A percentile compares a stretch with the other conserved stretches of the same genome.
Conservation (phyloP, 169 alveolate species). For the Toxoplasma gondii region DNA sequence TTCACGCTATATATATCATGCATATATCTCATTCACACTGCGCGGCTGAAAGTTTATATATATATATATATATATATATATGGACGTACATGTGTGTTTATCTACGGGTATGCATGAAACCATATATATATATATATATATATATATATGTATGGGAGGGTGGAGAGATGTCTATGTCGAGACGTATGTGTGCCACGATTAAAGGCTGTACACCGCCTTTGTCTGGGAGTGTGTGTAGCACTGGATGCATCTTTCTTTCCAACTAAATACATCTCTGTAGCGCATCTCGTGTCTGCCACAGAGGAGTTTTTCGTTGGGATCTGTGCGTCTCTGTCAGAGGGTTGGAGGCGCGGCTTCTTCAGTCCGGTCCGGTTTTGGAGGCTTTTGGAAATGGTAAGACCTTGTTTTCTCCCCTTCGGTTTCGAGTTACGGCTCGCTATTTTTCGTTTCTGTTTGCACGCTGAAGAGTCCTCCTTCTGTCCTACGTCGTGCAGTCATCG, state of each 20-base stretch:
- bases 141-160: neutral
- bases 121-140: no score
- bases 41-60: neutral
- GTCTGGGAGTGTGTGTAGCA: no score
- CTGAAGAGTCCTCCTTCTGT: neutral
- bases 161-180: neutral
- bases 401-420: neutral
- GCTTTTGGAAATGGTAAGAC: conserved; percentile 96
- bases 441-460: neutral
- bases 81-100: neutral
- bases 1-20: no score
- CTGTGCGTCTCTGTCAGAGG: neutral
- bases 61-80: neutral
- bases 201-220: no score
- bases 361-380: conserved; percentile 94
- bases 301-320: no score
- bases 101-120: neutral
- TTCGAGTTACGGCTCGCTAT: neutral
- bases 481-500: neutral
- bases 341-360: conserved; percentile 36
- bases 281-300: no score
- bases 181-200: neutral
- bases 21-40: no score
- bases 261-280: no score
- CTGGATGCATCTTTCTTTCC: neutral